A percentile compares a stretch with the other conserved stretches of the same genome.
Evolutionary conservation across 1,284 basidiomycete genomes (phyloP).

Genomic region (Melampsora americana): DNA sequence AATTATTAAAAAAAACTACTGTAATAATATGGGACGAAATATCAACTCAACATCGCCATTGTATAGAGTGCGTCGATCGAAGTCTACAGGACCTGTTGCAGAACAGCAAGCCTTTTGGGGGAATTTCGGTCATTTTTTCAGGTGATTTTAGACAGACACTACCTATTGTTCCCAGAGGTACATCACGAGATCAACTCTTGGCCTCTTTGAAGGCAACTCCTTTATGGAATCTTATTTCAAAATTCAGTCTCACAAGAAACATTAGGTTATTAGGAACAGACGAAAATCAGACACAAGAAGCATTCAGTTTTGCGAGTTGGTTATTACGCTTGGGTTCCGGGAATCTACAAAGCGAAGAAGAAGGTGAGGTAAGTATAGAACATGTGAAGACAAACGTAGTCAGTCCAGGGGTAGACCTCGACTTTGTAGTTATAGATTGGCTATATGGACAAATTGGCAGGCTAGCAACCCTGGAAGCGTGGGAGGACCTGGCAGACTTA

Average conservation of each 20-base stretch:
- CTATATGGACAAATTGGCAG: neutral
- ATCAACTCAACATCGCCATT: neutral
- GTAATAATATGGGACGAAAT: constrained; percentile 41
- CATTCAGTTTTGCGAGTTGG: too few relatives aligned
- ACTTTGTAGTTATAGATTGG: neutral
- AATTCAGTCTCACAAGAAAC: too few relatives aligned
- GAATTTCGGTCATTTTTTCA: neutral
- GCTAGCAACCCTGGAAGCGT: neutral
- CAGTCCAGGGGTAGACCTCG: too few relatives aligned
- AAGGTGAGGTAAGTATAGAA: too few relatives aligned
- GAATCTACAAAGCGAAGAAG: too few relatives aligned
- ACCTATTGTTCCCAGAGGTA: neutral
- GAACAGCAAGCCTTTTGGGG: neutral
- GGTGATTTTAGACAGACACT: constrained; percentile 20
- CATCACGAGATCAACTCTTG: too few relatives aligned
- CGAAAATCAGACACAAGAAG: too few relatives aligned
- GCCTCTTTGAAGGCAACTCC: neutral
- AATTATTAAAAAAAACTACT: neutral
- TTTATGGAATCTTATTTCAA: neutral
- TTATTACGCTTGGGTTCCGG: too few relatives aligned
- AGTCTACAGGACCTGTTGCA: neutral
- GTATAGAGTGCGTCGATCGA: constrained; percentile 22
- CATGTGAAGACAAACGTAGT: too few relatives aligned
- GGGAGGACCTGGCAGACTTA: neutral
- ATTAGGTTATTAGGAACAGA: too few relatives aligned